Base-by-base conservation (phyloP, 2,329 filamentous ascomycete species). In the Dryadomyces quercus-mongolicae region DNA sequence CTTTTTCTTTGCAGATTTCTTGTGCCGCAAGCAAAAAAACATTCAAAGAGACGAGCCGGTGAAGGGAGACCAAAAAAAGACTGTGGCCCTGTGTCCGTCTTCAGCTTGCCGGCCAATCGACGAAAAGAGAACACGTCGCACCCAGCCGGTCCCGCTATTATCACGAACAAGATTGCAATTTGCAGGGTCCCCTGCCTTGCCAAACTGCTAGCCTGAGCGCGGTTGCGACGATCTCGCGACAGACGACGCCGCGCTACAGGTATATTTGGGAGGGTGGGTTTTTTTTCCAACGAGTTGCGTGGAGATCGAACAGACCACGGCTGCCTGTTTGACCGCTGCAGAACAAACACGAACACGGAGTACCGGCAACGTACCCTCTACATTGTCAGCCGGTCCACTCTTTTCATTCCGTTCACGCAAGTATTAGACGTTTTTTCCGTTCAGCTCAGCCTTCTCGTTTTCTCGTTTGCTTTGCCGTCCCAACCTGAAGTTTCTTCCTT, bases 141-240 rank as follows among this genome's bases (percentile, higher is more conserved):
- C 34, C 16, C 15, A 50, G 22, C 18, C 16, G 21, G 57, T 46
- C 53, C 55, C 57, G 49, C 50, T 52, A 43, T 52, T 52, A 16
- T 51, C 55, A 34, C 46, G 40, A 56, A 55, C 56, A 56, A 56
- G 51, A 58, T 58, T 55, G 52, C 50, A 44, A 25, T 18, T 9
- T 44, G 16, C 42, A 44, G 16, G 45, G 22, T 49, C 51, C 57
- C 52, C 54, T 45, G 51, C 42, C 40, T 42, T 20, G 21, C 48
- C 47, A 21, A 40, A 16, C 38, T 44, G 21, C 22, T 58, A 57
- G 57, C 46, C 52, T 25, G 22, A 46, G 20, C 55, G 47, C 53
- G 45, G 53, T 53, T 52, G 52, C 38, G 54, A 54, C 57, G 57
- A 57, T 59, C 57, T 56, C 52, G 55, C 55, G 51, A 52, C 55